A percentile compares a stretch with the other conserved stretches of the same genome.
Conservation (phyloP, 768 basidiomycete species). For the Tricholoma furcatifolium region DNA sequence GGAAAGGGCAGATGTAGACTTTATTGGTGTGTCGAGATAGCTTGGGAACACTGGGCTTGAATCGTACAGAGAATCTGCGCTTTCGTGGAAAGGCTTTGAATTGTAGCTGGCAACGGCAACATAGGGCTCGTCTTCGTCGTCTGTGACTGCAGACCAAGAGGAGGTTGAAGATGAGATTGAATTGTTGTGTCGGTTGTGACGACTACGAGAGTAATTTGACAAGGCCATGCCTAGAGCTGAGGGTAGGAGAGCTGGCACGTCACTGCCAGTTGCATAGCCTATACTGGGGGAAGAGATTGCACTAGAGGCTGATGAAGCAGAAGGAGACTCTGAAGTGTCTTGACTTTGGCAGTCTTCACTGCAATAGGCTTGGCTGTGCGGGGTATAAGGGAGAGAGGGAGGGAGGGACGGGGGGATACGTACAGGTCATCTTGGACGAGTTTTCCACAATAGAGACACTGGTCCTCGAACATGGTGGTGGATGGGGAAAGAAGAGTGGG, state of each 20-base stretch:
- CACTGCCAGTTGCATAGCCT: slow-evolving; percentile 49
- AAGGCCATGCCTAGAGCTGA: slow-evolving; percentile 62
- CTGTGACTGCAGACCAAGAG: slow-evolving; percentile 65
- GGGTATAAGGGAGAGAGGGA: slow-evolving; percentile 17
- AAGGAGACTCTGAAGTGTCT: slow-evolving; percentile 60
- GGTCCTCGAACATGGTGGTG: slow-evolving; percentile 70
- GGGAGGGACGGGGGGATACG: slow-evolving; percentile 23
- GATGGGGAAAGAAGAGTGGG: slow-evolving; percentile 9
- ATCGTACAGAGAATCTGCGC: slow-evolving; percentile 38
- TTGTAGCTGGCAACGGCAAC: slow-evolving; percentile 32
- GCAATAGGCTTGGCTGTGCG: slow-evolving; percentile 62
- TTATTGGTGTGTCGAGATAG: slow-evolving; percentile 32
- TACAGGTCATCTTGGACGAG: slow-evolving; percentile 64
- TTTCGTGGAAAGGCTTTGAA: slow-evolving; percentile 32
- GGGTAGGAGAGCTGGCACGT: slow-evolving; percentile 67
- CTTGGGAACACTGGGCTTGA: slow-evolving; percentile 41
- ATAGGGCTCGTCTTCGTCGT: slow-evolving; percentile 59
- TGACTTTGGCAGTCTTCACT: slow-evolving; percentile 62
- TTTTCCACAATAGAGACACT: slow-evolving; percentile 72
- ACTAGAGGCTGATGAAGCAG: slow-evolving; percentile 66
- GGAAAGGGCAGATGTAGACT: slow-evolving; percentile 45
- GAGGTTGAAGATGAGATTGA: slow-evolving; percentile 62
- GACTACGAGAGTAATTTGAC: slow-evolving; percentile 36
- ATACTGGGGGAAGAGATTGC: slow-evolving; percentile 67
- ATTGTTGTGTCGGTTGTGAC: slow-evolving; percentile 45